These are phyloP conservation scores for Candida nemodendra DNA, from an alignment of 805 yeast genomes.

Conservation along the genomic window DNA sequence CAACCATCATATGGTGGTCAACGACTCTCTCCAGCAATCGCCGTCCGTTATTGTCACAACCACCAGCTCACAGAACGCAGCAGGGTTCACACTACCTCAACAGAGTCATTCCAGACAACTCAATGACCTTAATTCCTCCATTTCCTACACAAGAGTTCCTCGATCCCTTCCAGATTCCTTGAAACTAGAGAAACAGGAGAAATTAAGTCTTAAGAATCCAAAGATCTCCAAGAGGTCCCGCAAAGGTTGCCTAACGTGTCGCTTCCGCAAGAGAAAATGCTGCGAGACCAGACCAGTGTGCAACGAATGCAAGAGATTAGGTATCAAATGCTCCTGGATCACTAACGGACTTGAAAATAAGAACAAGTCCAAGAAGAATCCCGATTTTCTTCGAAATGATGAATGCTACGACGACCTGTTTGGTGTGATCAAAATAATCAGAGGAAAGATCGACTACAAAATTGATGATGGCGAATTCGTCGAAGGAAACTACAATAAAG, in stretches of 20 bases:
- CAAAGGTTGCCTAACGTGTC: slow-evolving; percentile 37
- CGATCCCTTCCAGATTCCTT: slow-evolving; percentile 16
- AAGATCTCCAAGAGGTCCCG: slow-evolving; percentile 26
- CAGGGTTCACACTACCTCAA: neutral
- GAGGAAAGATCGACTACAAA: slow-evolving; percentile 27
- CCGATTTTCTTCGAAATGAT: slow-evolving; percentile 22
- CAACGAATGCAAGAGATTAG: slow-evolving; percentile 24
- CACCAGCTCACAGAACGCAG: too few species aligned
- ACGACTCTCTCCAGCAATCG: neutral
- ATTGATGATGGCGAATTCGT: slow-evolving; percentile 21
- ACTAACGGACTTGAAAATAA: slow-evolving; percentile 23
- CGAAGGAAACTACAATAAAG: slow-evolving; percentile 13
- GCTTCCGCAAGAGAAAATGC: slow-evolving; percentile 42
- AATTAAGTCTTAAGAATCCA: neutral
- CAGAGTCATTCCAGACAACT: neutral
- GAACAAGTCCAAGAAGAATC: slow-evolving; percentile 24
- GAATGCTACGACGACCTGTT: slow-evolving; percentile 24
- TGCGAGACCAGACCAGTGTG: slow-evolving; percentile 42
- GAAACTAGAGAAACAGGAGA: slow-evolving; percentile 3
- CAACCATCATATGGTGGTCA: slow-evolving; percentile 1
- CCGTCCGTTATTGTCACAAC: neutral
- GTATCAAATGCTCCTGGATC: slow-evolving; percentile 25
- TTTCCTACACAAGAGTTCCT: slow-evolving; percentile 8
- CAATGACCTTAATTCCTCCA: neutral
- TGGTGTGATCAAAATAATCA: slow-evolving; percentile 24